These are phyloP conservation scores for Lipomyces sp. DNA, from an alignment of 805 yeast genomes.

Conservation along the genomic window DNA sequence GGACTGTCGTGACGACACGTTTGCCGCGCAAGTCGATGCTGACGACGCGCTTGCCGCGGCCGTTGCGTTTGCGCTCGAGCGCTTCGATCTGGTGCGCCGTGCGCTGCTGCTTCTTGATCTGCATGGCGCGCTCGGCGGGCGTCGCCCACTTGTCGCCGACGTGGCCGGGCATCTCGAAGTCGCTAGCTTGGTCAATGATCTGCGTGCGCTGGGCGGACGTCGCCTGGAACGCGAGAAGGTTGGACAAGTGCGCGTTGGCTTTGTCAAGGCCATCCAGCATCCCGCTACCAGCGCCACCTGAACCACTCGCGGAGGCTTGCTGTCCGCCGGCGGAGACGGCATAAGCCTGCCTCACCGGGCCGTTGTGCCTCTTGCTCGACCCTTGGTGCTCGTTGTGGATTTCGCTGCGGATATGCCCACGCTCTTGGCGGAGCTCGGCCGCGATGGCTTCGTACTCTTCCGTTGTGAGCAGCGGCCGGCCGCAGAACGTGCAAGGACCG, in stretches of 20 bases:
- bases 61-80: constrained; percentile 55
- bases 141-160: constrained; percentile 71
- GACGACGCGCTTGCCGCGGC: constrained; percentile 70
- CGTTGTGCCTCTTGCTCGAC: not conserved
- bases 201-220: constrained; percentile 86
- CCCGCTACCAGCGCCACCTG: not conserved
- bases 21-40: constrained; percentile 80
- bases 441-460: constrained; percentile 62
- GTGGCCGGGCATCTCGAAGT: constrained; percentile 63
- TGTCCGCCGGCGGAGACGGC: constrained; percentile 25
- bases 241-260: constrained; percentile 74
- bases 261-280: constrained; percentile 39
- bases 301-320: constrained; percentile 1
- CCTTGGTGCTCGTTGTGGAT: constrained; percentile 14
- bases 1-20: constrained; percentile 62
- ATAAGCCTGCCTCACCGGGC: constrained; percentile 14
- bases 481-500: constrained; percentile 86
- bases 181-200: constrained; percentile 90
- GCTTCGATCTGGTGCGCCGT: constrained; percentile 62
- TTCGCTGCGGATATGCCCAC: constrained; percentile 42
- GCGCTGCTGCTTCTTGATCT: constrained; percentile 80
- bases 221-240: constrained; percentile 73
- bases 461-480: constrained; percentile 56
- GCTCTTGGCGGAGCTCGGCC: constrained; percentile 53
- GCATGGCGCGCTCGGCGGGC: constrained; percentile 81